Evolutionary conservation across 257 asterid genomes (phyloP).

Genomic region (Solanum sejunctum): DNA sequence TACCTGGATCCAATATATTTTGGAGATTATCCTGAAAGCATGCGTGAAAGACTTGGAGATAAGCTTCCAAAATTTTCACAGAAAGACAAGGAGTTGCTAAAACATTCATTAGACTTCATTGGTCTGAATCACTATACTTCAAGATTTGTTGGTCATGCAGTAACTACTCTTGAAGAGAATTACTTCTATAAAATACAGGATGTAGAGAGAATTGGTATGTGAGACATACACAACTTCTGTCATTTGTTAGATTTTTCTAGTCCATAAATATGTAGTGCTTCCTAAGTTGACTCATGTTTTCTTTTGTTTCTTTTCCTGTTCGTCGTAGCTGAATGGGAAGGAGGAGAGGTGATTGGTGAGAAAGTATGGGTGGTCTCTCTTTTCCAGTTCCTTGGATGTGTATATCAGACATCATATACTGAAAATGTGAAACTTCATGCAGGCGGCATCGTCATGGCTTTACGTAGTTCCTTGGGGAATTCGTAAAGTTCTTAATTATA

Average conservation of each 20-base stretch:
- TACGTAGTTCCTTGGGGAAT: slow-evolving; percentile 50
- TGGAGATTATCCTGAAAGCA: slow-evolving; percentile 43
- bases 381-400: not conserved
- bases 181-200: slow-evolving; percentile 34
- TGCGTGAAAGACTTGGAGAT: slow-evolving; percentile 35
- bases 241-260: not conserved
- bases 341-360: slow-evolving; percentile 38
- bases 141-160: slow-evolving; percentile 32
- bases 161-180: slow-evolving; percentile 16
- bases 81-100: slow-evolving; percentile 30
- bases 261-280: not conserved
- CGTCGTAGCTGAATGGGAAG: slow-evolving; percentile 39
- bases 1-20: slow-evolving; percentile 37
- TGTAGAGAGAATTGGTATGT: slow-evolving; percentile 37
- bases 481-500: slow-evolving; percentile 28
- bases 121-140: slow-evolving; percentile 49
- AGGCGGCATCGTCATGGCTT: slow-evolving; percentile 50
- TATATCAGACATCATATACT: not conserved
- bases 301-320: not conserved
- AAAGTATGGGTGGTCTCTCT: slow-evolving; percentile 17
- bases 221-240: not conserved
- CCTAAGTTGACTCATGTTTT: not conserved
- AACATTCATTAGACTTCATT: slow-evolving; percentile 34
- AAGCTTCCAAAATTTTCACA: slow-evolving; percentile 36
- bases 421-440: slow-evolving; percentile 4